Evolutionary conservation across 805 yeast genomes (phyloP), one percentile per base, ranked within the genome.

Genomic region (Saturnispora sekii): DNA sequence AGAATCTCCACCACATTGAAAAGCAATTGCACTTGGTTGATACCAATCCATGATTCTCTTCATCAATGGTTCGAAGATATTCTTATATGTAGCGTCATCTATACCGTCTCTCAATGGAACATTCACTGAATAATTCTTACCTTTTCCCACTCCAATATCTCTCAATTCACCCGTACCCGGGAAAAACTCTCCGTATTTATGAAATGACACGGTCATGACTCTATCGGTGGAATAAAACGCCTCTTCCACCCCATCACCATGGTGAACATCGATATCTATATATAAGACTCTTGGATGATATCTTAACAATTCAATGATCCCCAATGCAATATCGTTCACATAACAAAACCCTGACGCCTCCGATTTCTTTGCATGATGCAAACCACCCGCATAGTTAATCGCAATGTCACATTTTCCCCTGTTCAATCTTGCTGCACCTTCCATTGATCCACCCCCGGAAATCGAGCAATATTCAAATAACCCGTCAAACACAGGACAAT

Each of bases 1-100:
- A 1, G 97, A 89, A 62, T 93, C 99, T 28, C 97, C 98, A 40
- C 99, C 99, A 69, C 97, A 88, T 65, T 93, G 99, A 52, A 89
- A 76, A n/a, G 93, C 96, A 49, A 93, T 83, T 0, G 95, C 97
- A 8, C 94, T 79, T 1, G 99, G 99, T 64, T 85, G 95, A 65
- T 84, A 93, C 84, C 86, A 81, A 52, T 80, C 86, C 69, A 80
- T 74, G 51, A 80, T 74, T 47, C 80, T 77, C 37, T 79, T 73
- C 51, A 94, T 84, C 35, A 88, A 74, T 3, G 97, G 97, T 62
- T 88, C 96, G 54, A 94, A 81, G 40, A 93, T 76, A 14, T 93
- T 79, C 65, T 81, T 84, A 61, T 81, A 83, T 18, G 85, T 77
- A 32, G 77, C 85, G 63, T 93, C 98, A 60, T 93, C 97, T 44